phyloP scores from a whole-genome alignment of 2,329 filamentous ascomycete species.

The Nemania diffusa region DNA sequence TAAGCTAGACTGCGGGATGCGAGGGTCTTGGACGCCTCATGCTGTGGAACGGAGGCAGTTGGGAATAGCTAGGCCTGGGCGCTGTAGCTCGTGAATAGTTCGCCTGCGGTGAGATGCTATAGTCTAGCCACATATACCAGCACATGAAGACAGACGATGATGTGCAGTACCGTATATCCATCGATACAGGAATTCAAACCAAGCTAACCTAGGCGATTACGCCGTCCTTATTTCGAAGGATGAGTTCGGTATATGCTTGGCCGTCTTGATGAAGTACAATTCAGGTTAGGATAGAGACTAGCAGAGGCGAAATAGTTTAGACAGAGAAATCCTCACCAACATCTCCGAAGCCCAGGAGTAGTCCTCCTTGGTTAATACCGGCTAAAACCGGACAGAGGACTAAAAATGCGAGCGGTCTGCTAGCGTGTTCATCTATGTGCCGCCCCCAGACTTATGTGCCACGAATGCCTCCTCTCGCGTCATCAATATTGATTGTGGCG shows the following conservation, averaged over 20 bases:
- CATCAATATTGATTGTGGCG: constrained; percentile 38
- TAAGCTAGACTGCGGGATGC: constrained; percentile 13
- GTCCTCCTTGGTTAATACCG: constrained; percentile 34
- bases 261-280: background rate
- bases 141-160: background rate
- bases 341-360: background rate
- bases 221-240: background rate
- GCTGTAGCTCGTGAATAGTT: constrained; percentile 12
- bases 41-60: background rate
- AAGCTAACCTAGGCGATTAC: background rate
- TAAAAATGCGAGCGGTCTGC: constrained; percentile 37
- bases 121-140: constrained; percentile 5
- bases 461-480: constrained; percentile 26
- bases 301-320: background rate
- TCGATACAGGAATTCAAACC: background rate
- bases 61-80: constrained; percentile 3
- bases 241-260: background rate
- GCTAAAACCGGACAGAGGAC: constrained; percentile 40
- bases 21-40: background rate
- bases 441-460: constrained; percentile 9
- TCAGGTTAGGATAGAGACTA: background rate
- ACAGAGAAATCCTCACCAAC: constrained; percentile 1
- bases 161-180: background rate
- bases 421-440: constrained; percentile 34
- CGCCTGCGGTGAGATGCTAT: constrained; percentile 1